Conservation (phyloP, 176 grass and related monocot species). For the Oryza punctata region DNA sequence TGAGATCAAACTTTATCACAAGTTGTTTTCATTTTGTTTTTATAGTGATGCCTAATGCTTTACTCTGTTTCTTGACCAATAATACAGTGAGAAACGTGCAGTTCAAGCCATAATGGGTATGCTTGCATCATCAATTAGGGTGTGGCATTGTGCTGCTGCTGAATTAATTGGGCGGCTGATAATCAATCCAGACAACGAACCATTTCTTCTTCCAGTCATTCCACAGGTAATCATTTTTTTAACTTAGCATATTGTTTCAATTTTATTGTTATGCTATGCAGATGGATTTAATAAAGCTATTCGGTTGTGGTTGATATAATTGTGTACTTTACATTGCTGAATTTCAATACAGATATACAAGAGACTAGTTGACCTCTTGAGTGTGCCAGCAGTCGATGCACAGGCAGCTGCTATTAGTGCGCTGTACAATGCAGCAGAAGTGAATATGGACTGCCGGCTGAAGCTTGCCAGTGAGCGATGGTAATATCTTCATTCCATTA, state of each 20-base stretch:
- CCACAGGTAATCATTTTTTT: constrained; percentile 53
- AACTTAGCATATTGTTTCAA: neutral
- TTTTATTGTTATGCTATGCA: constrained; percentile 1
- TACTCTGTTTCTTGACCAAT: constrained; percentile 24
- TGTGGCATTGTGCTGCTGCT: constrained; percentile 94
- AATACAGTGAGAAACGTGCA: constrained; percentile 82
- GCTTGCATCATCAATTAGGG: constrained; percentile 85
- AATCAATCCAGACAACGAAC: constrained; percentile 98
- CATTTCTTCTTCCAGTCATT: constrained; percentile 79
- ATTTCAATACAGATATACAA: constrained; percentile 71
- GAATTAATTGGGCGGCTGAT: constrained; percentile 94
- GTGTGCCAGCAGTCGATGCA: constrained; percentile 85
- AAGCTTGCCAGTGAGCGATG: constrained; percentile 93
- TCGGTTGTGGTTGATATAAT: neutral
- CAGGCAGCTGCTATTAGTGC: constrained; percentile 91
- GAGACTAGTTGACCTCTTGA: constrained; percentile 87
- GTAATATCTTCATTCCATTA: constrained; percentile 45
- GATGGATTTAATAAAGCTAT: constrained; percentile 25
- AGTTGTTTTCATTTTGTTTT: constrained; percentile 24
- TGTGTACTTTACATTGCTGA: constrained; percentile 29
- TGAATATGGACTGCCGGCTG: constrained; percentile 89
- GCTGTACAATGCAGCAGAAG: constrained; percentile 94
- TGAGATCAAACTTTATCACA: constrained; percentile 45
- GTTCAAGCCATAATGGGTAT: constrained; percentile 96
- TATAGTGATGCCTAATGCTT: constrained; percentile 19